These are phyloP conservation scores for Echites panduratus DNA, from an alignment of 257 asterid genomes.

Conservation along the genomic window DNA sequence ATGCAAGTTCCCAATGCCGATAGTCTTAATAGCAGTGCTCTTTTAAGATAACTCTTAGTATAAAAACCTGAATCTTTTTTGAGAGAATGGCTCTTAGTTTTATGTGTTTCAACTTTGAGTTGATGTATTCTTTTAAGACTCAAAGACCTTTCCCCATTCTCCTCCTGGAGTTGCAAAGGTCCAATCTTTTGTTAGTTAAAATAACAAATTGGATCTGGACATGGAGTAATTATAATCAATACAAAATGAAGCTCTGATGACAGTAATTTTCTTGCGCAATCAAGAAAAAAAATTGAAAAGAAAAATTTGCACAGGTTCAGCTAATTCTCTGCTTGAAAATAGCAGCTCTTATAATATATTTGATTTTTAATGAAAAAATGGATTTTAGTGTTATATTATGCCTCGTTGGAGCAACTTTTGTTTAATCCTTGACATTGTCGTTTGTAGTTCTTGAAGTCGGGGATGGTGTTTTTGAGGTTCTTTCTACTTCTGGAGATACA, in stretches of 20 bases:
- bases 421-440: conserved; percentile 6
- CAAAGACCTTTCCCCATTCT: too few relatives aligned
- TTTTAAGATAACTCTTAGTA: too few relatives aligned
- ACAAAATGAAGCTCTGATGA: neutral
- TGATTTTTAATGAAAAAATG: neutral
- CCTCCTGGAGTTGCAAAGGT: neutral
- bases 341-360: neutral
- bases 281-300: neutral
- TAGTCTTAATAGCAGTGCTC: too few relatives aligned
- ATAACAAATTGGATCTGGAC: neutral
- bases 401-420: neutral
- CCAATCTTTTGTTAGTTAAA: neutral
- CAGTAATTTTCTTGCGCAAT: neutral
- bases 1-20: too few relatives aligned
- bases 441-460: conserved; percentile 88
- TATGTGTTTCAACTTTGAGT: too few relatives aligned
- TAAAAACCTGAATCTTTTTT: too few relatives aligned
- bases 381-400: neutral
- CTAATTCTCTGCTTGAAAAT: neutral
- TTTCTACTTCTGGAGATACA: conserved; percentile 93
- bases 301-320: neutral
- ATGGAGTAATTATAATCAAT: neutral
- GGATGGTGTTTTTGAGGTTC: conserved; percentile 94
- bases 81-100: neutral
- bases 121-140: neutral